Base-by-base conservation (phyloP, 306 rosid genomes). In the Ammopiptanthus mongolicus region DNA sequence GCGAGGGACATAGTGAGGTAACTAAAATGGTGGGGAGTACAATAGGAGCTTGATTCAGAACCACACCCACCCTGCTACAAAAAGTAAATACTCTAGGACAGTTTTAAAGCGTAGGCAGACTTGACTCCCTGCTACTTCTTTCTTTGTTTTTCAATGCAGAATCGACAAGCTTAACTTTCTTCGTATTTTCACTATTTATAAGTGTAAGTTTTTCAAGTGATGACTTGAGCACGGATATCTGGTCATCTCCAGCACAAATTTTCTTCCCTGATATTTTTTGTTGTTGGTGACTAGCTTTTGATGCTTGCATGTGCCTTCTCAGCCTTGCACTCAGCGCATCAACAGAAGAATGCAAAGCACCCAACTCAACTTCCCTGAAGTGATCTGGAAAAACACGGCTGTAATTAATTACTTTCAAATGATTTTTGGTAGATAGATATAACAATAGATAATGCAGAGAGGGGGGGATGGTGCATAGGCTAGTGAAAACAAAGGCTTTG, bases 161-260 rank as follows among this genome's bases (percentile, higher is more conserved):
- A 65, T 89, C 98, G 22, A 93, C 96, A 25, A 91, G 74, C 82
- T 89, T 87, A 52, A 91, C 88, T 88, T 81, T 93, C 78, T 88
- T 84, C 0, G 92, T 14, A 69, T 93, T 93, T 56, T 89, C 81
- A 55, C 88, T 81, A 82, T 87, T 93, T 59, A 91, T 76, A 42
- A 93, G 92, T 5, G 97, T 31, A 71, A 75, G 91, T 86, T 89
- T 82, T 89, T 90, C 13, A 34, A 93, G 93, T 1, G 89, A 84
- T 5, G 91, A 85, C 82, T 91, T 87, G 85, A 93, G 97, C 73
- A 75, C 70, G 48, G 88, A 87, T 59, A 93, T 67, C 71, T 89
- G 97, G 29, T 81, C 83, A 82, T 86, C 92, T 58, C 82, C 88
- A 5, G 69, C 64, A 76, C 47, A n/a, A 69, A 60, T 57, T 73